Base-by-base conservation (phyloP, 495 filamentous ascomycete species). In the Emericellopsis terricola region DNA sequence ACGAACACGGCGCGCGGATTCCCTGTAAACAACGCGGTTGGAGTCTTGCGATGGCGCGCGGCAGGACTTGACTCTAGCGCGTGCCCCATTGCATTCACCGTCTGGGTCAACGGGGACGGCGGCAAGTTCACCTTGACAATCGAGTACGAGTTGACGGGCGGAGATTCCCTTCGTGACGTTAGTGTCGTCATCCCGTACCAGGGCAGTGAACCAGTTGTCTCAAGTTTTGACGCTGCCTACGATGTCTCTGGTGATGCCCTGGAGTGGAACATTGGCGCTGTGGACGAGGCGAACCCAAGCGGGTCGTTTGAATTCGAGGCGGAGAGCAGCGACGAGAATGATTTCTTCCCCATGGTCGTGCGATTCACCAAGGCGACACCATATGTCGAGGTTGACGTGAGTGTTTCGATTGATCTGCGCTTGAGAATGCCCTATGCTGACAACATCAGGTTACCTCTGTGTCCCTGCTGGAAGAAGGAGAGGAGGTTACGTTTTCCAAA, bases 301-400 rank as follows among this genome's bases (percentile, higher is more conserved):
- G 87, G 87, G 14, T 73, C 76, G 19, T 96, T 96, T 45, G 87
- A 94, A 50, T 94, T 94, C 40, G 87, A 94, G 56, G 80, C 83
- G 11, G 73, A 78, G 45, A 82, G 81, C 19, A 72, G 74, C 31
- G 71, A 73, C 36, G 87, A 94, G 52, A 72, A 76, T 35, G 84
- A 91, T 40, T 94, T 94, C 59, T 96, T 96, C 74, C 87, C 87
- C 1, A 94, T 96, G 86, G 74, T 68, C 30, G 79, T 94, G 19
- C 72, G 71, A 18, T 96, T 96, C 60, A 73, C 78, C 21, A 93
- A 92, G 62, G 67, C 74, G 27, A 72, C 63, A 34, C 87, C 87
- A 15, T 85, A 87, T 50, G 71, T 94, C 20, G 81, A 89, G 46
- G 80, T 94, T 37, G 82, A 91, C 65, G 87, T 86, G 64, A 71